Evolutionary conservation across 495 filamentous ascomycete genomes (phyloP).

Genomic region (Thermothielavioides terrestris): DNA sequence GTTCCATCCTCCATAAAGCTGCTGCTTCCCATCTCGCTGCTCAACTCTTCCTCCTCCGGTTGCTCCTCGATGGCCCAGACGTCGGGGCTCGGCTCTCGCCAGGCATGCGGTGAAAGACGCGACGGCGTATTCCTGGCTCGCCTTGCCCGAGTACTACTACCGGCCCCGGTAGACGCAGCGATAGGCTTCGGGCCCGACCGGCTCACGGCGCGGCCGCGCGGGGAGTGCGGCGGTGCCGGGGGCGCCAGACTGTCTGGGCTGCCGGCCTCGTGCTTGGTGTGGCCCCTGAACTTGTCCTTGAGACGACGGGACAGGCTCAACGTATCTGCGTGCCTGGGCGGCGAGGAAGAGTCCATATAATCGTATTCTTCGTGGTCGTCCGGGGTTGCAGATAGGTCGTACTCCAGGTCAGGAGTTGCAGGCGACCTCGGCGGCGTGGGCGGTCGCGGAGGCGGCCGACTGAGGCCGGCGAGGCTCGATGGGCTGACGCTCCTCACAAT

Average conservation of each 20-base stretch:
- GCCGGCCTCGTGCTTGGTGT: neutral
- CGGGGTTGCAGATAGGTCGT: conserved; percentile 16
- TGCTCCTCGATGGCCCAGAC: conserved; percentile 46
- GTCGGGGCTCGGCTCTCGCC: conserved; percentile 45
- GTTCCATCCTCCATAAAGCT: conserved; percentile 4
- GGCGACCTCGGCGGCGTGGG: conserved; percentile 29
- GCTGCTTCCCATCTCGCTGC: conserved; percentile 26
- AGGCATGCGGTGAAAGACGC: conserved; percentile 30
- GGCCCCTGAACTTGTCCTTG: conserved; percentile 13
- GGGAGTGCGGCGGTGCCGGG: neutral
- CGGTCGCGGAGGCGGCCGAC: conserved; percentile 28
- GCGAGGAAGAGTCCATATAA: conserved; percentile 29
- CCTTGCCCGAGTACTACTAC: neutral
- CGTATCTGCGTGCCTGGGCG: conserved; percentile 8
- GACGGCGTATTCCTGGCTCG: neutral
- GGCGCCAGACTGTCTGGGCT: neutral
- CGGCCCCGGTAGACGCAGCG: neutral
- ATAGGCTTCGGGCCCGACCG: neutral
- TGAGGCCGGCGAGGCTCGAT: conserved; percentile 38
- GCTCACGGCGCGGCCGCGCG: conserved; percentile 7
- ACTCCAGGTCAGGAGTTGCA: conserved; percentile 25
- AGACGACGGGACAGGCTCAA: conserved; percentile 18
- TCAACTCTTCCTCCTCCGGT: conserved; percentile 32
- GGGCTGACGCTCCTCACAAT: conserved; percentile 41
- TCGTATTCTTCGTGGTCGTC: conserved; percentile 28